Conservation (phyloP, 169 alveolate genomes). For the Eimeria mitis region DNA sequence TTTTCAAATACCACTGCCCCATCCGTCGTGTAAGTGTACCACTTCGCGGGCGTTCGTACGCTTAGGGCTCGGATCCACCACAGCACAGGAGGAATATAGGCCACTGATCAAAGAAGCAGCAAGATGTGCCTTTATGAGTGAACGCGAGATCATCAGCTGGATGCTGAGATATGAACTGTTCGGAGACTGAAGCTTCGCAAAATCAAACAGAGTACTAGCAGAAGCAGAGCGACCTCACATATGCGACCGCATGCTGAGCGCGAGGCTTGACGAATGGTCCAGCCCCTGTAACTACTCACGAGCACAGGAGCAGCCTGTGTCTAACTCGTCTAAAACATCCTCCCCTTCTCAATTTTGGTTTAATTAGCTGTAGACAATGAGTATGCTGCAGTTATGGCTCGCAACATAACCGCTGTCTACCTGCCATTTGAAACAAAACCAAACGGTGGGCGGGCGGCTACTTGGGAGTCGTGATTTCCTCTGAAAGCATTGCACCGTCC, state of each 20-base stretch:
- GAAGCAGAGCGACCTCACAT: background rate
- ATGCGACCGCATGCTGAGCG: background rate
- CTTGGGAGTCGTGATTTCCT: background rate
- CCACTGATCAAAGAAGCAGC: background rate
- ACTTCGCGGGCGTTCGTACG: background rate
- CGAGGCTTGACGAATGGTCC: constrained; percentile 22
- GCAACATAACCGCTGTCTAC: background rate
- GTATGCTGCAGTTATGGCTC: background rate
- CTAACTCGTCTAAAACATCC: background rate
- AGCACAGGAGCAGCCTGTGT: background rate
- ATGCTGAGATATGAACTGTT: background rate
- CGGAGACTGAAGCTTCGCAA: background rate
- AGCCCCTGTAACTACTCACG: constrained; percentile 1
- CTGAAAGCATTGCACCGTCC: background rate
- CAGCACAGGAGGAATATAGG: no score
- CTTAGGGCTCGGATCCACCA: background rate
- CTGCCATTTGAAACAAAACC: background rate
- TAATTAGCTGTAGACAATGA: constrained; percentile 5
- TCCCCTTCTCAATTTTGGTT: background rate
- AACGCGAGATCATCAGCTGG: background rate
- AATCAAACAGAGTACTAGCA: background rate
- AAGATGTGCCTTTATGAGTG: background rate
- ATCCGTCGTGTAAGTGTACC: background rate
- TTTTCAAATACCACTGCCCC: background rate
- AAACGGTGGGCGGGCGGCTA: background rate